Conservation (phyloP, 2,329 filamentous ascomycete genomes). For the Penicillium hesseltinei region DNA sequence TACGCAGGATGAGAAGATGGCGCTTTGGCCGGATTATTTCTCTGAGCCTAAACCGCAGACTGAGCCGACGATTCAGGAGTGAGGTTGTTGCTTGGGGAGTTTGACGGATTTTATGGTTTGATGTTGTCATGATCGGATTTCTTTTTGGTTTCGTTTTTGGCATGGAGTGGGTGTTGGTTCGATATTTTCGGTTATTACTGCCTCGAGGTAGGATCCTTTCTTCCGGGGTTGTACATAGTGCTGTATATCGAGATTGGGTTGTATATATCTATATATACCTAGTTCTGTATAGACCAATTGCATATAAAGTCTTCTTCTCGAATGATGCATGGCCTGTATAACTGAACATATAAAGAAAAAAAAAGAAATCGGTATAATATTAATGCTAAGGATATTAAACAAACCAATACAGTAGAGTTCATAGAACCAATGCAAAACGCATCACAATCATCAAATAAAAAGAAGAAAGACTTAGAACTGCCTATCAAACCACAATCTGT, state of each 20-base stretch:
- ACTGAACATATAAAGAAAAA: no score
- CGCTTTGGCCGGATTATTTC: conserved; percentile 62
- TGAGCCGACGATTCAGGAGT: conserved; percentile 31
- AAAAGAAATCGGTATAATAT: not conserved
- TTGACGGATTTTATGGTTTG: conserved; percentile 4
- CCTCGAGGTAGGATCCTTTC: not conserved
- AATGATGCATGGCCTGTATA: not conserved
- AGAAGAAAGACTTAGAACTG: not conserved
- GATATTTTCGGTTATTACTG: not conserved
- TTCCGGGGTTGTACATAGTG: not conserved
- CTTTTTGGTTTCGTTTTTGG: not conserved
- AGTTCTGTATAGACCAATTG: not conserved
- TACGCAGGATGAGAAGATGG: conserved; percentile 59
- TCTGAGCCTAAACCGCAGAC: conserved; percentile 40
- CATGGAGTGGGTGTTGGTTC: conserved; percentile 6
- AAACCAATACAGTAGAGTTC: not conserved
- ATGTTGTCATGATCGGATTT: not conserved
- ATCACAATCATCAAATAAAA: not conserved
- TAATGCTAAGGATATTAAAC: not conserved
- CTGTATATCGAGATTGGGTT: not conserved
- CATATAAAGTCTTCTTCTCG: not conserved
- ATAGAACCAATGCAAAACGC: not conserved
- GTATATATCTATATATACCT: not conserved
- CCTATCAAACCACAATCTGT: not conserved
- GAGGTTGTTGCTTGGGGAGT: not conserved